Base-by-base conservation (phyloP, 1,284 basidiomycete species). In the Irpex sp. region DNA sequence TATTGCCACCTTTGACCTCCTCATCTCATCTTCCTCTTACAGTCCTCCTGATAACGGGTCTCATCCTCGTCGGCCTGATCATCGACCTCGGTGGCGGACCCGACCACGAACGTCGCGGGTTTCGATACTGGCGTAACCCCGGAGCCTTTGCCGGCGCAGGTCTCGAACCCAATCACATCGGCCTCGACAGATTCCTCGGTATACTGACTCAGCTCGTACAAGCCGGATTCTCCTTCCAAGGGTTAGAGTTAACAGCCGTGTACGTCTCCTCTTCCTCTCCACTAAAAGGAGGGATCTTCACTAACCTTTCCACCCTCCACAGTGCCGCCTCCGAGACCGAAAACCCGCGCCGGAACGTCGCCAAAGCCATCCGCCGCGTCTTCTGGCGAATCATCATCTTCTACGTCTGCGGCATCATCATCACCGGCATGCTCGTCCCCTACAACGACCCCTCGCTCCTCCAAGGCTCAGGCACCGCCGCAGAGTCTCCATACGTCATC, bases 211-310 rank as follows among this genome's bases (percentile, higher is more conserved):
- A 88, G 26, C 74, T 93, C 57, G 84, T 92, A 21, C 90, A 92
- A 71, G 91, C 93, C 9, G 89, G 88, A 1, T 95, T 93, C 80
- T 92, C 90, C 1, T 92, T 89, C 80, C 86, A 92, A 71, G 92
- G 90, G 37, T 89, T 93, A 77, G 93, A 95, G 70, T 81, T 94
- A 64, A 88, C 94, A 58, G 89, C 89, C 5, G 85, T 92, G 79
- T 89, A 64, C 74, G 85, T 71, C 2, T 21, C 70, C 71, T 67
- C n/a, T n/a, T n/a, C n/a, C n/a, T n/a, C n/a, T n/a, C n/a, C n/a
- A n/a, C n/a, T n/a, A n/a, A n/a, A n/a, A n/a, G n/a, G n/a, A n/a
- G n/a, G n/a, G n/a, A n/a, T 9, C 5, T 39, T 69, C 11, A 67
- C 2, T 26, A 39, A 46, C 21, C 26, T 5, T 5, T 8, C 35